Conservation (phyloP, 2,329 filamentous ascomycete species). For the Pestalotiopsis sp. region DNA sequence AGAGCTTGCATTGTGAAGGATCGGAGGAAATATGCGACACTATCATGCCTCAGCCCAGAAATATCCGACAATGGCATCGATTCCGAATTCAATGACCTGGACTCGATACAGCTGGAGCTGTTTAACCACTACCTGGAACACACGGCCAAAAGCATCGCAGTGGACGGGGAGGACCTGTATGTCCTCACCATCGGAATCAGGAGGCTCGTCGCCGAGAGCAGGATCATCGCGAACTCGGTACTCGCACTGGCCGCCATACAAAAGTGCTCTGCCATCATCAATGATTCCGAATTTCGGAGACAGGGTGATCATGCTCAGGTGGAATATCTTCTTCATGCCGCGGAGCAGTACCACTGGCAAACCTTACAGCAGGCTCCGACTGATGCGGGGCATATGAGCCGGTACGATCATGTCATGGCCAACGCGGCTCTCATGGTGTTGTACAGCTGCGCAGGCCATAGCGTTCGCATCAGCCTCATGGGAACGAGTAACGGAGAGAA, state of each 20-base stretch:
- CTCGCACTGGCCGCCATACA: background rate
- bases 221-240: background rate
- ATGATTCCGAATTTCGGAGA: background rate
- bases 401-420: background rate
- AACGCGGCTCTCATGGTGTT: conserved; percentile 2
- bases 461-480: background rate
- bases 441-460: background rate
- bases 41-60: background rate
- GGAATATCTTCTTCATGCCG: background rate
- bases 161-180: background rate
- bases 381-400: background rate
- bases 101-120: background rate
- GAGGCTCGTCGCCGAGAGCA: background rate
- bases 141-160: background rate
- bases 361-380: background rate
- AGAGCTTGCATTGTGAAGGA: background rate
- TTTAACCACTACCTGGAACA: background rate
- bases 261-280: background rate
- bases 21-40: too few species aligned
- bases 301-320: background rate
- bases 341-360: background rate
- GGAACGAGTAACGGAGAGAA: background rate
- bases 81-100: background rate
- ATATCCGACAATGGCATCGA: background rate
- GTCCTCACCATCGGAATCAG: background rate